Base-by-base conservation (phyloP, 345 rosid genomes). In the Arabis hirsuta region DNA sequence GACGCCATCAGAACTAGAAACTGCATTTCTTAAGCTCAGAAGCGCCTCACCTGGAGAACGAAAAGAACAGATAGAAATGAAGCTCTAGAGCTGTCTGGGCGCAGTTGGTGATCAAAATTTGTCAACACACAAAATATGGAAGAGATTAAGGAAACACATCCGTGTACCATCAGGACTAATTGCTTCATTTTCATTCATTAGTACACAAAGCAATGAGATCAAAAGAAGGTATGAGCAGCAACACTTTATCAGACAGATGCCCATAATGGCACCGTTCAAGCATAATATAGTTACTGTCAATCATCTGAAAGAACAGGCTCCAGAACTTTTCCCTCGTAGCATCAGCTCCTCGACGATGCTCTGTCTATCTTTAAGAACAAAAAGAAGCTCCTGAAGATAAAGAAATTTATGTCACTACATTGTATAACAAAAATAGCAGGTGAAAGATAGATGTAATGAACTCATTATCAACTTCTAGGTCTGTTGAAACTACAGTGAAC, bases 11-110 rank as follows among this genome's bases (percentile, higher is more conserved):
- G 99, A 89, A 71, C 65, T 78, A 65, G 76, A 68, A 81, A 94
- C 76, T 65, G 83, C 87, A 54, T 71, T 78, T 78, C 82, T 86
- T 81, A 94, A 91, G 79, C 84, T 87, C 71, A 91, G 65, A 71
- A 94, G 99, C 9, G 82, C 96, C 86, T 89, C 91, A 65, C 97
- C 99, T 94, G 55, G 63, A 64, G 58, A 76, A 70, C n/a, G 58
- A 26, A 60, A 76, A 52, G 46, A 62, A 56, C 39, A 73, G 39
- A 73, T 24, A 52, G 42, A 24, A 34, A 7, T 44, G 20, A 53
- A 32, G 26, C 39, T 27, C 19, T 11, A 47, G 32, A 50, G 38
- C 7, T 55, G 86, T 89, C 55, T 68, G 24, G 24, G 1, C 24
- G 24, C 24, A 22, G 24, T 22, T 22, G 54, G 65, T 66, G 79